Conservation (phyloP, 2,329 filamentous ascomycete genomes). For the Phoma sp. region DNA sequence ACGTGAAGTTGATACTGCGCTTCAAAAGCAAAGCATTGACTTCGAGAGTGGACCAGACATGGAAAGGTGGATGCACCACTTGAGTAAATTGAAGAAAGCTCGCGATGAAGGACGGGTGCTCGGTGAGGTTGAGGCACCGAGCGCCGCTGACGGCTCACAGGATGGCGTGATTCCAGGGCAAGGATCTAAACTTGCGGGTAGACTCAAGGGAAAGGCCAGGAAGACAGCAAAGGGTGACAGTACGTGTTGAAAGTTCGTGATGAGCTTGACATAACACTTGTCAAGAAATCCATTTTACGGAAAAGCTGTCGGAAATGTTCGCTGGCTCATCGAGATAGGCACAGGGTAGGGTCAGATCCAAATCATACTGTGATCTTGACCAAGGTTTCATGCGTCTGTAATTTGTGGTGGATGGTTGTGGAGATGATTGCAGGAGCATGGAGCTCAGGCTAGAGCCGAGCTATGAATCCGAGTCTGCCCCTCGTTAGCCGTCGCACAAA, state of each 20-base stretch:
- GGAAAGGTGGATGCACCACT: conserved; percentile 1
- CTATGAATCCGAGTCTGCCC: conserved; percentile 1
- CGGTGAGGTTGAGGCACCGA: background rate
- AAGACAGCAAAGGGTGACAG: background rate
- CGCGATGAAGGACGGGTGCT: background rate
- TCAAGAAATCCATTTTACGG: too few relatives aligned
- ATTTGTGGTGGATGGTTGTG: background rate
- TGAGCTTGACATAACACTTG: too few relatives aligned
- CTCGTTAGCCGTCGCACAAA: conserved; percentile 1
- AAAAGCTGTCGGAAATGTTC: too few relatives aligned
- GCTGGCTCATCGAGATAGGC: too few relatives aligned
- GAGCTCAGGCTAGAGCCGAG: conserved; percentile 3
- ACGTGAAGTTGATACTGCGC: conserved; percentile 1
- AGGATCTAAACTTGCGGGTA: background rate
- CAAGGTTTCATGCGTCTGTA: too few relatives aligned
- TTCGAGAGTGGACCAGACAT: background rate
- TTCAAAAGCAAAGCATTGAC: conserved; percentile 1
- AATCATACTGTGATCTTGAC: too few relatives aligned
- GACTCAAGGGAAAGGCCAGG: conserved; percentile 13
- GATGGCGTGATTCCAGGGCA: background rate
- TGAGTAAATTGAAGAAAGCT: background rate
- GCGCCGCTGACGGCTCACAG: background rate
- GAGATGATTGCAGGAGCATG: background rate
- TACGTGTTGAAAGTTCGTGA: background rate
- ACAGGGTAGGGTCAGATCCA: too few relatives aligned